phyloP scores from a whole-genome alignment of 257 asterid species.

The Parsonsia alboflavescens region DNA sequence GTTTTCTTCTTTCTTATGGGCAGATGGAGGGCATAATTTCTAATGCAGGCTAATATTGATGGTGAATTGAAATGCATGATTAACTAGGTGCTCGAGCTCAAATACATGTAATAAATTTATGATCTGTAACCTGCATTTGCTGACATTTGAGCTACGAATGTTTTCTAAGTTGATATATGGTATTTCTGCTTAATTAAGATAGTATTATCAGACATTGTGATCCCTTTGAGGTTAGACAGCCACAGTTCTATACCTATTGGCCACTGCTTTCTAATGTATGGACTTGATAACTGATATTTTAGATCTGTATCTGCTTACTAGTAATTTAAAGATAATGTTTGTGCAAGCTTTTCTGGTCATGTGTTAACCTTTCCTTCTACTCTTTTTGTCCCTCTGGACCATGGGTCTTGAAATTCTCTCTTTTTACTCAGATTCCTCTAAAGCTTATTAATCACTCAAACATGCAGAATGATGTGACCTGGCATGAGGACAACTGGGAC shows the following conservation, averaged over 20 bases:
- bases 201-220: background rate
- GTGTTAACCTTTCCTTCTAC: background rate
- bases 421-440: background rate
- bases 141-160: background rate
- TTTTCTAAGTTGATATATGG: background rate
- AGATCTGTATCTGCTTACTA: background rate
- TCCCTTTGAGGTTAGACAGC: background rate
- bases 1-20: background rate
- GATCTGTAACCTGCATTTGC: background rate
- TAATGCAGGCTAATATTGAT: background rate
- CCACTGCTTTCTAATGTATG: background rate
- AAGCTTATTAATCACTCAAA: constrained; percentile 10
- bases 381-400: background rate
- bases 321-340: background rate
- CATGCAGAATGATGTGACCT: constrained; percentile 78
- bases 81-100: background rate
- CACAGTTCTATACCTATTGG: background rate
- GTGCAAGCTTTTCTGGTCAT: background rate
- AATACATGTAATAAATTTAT: background rate
- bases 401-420: background rate
- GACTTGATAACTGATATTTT: background rate
- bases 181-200: background rate
- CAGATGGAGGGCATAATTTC: background rate
- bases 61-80: background rate
- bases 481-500: constrained; percentile 96